phyloP scores from a whole-genome alignment of 75 land plant genomes.

The Isoetes taiwanensis region DNA sequence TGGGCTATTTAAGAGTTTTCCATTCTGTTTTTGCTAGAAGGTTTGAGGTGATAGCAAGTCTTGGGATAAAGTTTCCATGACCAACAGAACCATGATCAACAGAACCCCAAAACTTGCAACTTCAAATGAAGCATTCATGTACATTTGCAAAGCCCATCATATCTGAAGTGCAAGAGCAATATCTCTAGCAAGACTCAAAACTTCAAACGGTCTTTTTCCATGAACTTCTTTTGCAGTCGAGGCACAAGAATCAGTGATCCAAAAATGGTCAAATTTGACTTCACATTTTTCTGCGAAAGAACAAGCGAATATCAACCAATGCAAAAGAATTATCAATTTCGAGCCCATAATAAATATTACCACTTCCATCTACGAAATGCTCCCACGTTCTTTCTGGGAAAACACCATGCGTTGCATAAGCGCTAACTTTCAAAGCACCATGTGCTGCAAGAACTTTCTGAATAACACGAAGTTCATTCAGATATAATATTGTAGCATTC shows the following conservation, averaged over 20 bases:
- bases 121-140: too few species aligned
- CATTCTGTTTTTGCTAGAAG: too few species aligned
- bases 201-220: slow-evolving; percentile 49
- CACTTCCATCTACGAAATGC: slow-evolving; percentile 32
- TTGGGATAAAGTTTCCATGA: too few species aligned
- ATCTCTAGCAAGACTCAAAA: slow-evolving; percentile 51
- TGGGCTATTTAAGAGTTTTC: too few species aligned
- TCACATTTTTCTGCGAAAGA: slow-evolving; percentile 28
- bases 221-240: slow-evolving; percentile 50
- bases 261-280: slow-evolving; percentile 45
- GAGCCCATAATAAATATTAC: too few species aligned
- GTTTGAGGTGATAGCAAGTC: too few species aligned
- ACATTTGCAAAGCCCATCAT: too few species aligned
- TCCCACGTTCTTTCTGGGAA: slow-evolving; percentile 71
- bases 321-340: too few species aligned
- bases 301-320: too few species aligned
- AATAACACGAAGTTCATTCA: neutral
- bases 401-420: slow-evolving; percentile 80
- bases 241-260: slow-evolving; percentile 83
- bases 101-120: too few species aligned
- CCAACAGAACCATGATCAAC: too few species aligned
- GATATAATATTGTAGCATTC: neutral
- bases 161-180: slow-evolving; percentile 66
- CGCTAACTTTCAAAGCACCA: slow-evolving; percentile 79
- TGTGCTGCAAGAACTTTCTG: slow-evolving; percentile 81